Conservation (phyloP, 306 rosid genomes). For the Sphenostylis stenocarpa region DNA sequence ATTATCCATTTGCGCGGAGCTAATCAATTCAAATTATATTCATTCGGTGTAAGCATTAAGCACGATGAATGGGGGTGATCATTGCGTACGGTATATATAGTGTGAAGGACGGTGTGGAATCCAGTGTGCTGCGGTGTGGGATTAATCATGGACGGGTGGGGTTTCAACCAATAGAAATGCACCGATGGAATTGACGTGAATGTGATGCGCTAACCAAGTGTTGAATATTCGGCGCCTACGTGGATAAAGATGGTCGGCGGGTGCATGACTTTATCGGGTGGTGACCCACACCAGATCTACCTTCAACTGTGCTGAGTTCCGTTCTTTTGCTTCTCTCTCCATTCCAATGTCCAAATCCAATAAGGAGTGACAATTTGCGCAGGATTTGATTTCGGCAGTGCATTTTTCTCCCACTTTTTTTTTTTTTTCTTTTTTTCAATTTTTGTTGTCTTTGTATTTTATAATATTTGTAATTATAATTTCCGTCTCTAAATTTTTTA, state of each 20-base stretch:
- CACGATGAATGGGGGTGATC: background rate
- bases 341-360: background rate
- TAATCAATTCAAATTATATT: background rate
- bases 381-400: background rate
- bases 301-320: background rate
- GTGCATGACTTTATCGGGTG: background rate
- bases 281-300: constrained; percentile 18
- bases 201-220: background rate
- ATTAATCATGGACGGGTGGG: background rate
- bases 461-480: too few species aligned
- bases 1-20: constrained; percentile 20
- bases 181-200: background rate
- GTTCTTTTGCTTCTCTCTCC: background rate
- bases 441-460: too few species aligned
- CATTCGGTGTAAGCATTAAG: background rate
- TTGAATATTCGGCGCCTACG: background rate
- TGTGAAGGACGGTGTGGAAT: background rate
- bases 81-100: background rate
- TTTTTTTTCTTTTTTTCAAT: too few species aligned
- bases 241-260: constrained; percentile 3
- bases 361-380: too few species aligned
- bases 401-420: too few species aligned
- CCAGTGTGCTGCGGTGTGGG: background rate
- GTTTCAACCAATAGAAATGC: background rate
- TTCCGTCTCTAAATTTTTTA: too few species aligned